Conservation (phyloP, 495 filamentous ascomycete genomes). For the Penicillium macrosclerotiorum region DNA sequence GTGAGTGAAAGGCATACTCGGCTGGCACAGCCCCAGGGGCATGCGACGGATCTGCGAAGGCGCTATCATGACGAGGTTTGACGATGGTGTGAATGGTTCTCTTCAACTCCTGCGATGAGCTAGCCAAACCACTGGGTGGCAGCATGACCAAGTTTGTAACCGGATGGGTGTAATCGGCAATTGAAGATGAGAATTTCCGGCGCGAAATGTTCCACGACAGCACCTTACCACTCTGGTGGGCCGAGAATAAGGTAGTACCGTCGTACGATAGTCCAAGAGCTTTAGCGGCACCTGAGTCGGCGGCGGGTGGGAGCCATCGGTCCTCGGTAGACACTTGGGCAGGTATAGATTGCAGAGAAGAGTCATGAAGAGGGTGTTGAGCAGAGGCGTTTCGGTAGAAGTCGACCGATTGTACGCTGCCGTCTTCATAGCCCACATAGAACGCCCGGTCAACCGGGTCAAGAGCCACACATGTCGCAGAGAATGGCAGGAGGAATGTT, state of each 20-base stretch:
- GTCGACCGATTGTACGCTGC: slow-evolving; percentile 76
- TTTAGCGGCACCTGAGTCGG: slow-evolving; percentile 58
- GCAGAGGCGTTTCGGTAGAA: slow-evolving; percentile 60
- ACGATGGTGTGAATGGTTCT: slow-evolving; percentile 60
- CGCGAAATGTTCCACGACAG: slow-evolving; percentile 74
- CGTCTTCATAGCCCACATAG: slow-evolving; percentile 81
- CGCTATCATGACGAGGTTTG: slow-evolving; percentile 63
- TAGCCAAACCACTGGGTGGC: slow-evolving; percentile 57
- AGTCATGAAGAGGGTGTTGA: slow-evolving; percentile 54
- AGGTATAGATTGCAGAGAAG: slow-evolving; percentile 52
- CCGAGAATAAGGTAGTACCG: slow-evolving; percentile 74
- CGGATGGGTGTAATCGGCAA: slow-evolving; percentile 70
- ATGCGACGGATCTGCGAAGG: slow-evolving; percentile 37
- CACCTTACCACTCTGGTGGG: slow-evolving; percentile 79
- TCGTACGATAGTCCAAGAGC: slow-evolving; percentile 74
- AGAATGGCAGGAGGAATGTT: slow-evolving; percentile 73
- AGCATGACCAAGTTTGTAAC: slow-evolving; percentile 76
- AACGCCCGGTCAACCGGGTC: slow-evolving; percentile 83
- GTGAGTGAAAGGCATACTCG: slow-evolving; percentile 66
- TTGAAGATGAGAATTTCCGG: slow-evolving; percentile 55
- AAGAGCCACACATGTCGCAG: slow-evolving; percentile 67
- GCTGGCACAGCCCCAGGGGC: slow-evolving; percentile 54
- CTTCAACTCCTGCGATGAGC: slow-evolving; percentile 27
- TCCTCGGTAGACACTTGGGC: slow-evolving; percentile 53
- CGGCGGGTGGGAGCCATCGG: slow-evolving; percentile 60